Base-by-base conservation (phyloP, 768 basidiomycete species). In the Trametes villosa region DNA sequence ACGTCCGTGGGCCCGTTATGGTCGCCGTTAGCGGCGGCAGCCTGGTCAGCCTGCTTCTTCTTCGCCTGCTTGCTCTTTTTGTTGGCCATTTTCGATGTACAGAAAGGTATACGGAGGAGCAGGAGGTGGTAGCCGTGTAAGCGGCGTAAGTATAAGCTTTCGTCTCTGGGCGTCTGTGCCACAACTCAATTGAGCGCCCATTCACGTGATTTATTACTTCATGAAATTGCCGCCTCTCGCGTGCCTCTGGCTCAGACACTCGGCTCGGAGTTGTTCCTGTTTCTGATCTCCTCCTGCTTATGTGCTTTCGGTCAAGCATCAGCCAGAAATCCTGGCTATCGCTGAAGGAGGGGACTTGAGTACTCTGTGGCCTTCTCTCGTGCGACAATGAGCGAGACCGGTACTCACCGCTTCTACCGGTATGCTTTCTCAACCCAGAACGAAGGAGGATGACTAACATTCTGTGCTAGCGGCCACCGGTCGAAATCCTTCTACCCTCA, bases 401-500 rank as follows among this genome's bases (percentile, higher is more conserved):
- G 53, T 20, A 41, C 41, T 18, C 53, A 31, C 27, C 41, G 41
- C 1, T 54, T 44, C 30, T 54, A 54, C 41, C 27, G 53, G 53
- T 54, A 44, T 11, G 22, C 11, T 26, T 15, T 4, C 13, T 22
- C 4, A 12, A 45, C 12, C 13, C 6, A 45, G 11, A 5, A 11
- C 22, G 12, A 6, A 18, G 20, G 18, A n/a, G 4, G 4, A 7
- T 20, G 2, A 12, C 33, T 38, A 24, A 40, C 3, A 34, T 38
- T 11, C 4, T 26, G 12, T 27, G 12, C 36, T 51, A 74, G 73
- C 9, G 77, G 77, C 5, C 72, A 76, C 45, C 72, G 73, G 17
- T 65, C 69, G n/a, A 55, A 67, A 9, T 72, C 72, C 8, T 78
- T 74, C 57, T 66, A 66, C 33, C 69, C 75, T 2, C 47, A 70